These are phyloP conservation scores for Candolleomyces eurysporus DNA, from an alignment of 768 basidiomycete species.

Conservation along the genomic window DNA sequence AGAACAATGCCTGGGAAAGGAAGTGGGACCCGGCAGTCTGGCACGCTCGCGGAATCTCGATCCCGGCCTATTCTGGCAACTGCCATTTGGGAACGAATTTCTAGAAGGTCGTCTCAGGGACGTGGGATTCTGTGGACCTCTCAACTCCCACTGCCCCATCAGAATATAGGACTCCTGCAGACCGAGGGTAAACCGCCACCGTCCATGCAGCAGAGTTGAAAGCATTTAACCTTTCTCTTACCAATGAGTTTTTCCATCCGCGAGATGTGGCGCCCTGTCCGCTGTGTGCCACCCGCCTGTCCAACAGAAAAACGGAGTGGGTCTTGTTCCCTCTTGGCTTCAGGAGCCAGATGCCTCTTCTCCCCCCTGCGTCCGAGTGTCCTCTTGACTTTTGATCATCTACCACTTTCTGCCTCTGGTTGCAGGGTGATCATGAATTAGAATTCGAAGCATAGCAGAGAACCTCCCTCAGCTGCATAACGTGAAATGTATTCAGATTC, in stretches of 20 bases:
- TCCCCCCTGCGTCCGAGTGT: too few species aligned
- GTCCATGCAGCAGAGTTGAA: too few species aligned
- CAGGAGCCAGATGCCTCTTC: too few species aligned
- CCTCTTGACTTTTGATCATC: too few species aligned
- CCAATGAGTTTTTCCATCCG: neutral
- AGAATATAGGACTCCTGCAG: too few species aligned
- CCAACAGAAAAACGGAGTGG: neutral
- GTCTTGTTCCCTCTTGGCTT: too few species aligned
- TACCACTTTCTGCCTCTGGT: too few species aligned
- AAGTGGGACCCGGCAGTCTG: neutral
- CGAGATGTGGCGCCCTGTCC: neutral
- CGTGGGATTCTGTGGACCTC: neutral
- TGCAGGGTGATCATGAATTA: too few species aligned
- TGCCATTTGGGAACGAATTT: neutral
- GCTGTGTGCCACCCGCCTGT: neutral
- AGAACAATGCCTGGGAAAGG: constrained; percentile 2
- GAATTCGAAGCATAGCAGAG: too few species aligned
- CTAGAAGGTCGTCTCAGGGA: neutral
- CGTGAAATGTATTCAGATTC: too few species aligned
- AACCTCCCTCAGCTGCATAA: too few species aligned
- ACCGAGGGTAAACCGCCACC: neutral
- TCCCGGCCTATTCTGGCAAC: neutral
- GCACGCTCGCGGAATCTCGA: neutral
- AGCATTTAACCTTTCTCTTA: neutral
- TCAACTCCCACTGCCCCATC: too few species aligned